Percentiles rank a stretch among this genome's conserved stretches.
Conservation (phyloP, 2,329 filamentous ascomycete species). For the Talaromyces funiculosus region DNA sequence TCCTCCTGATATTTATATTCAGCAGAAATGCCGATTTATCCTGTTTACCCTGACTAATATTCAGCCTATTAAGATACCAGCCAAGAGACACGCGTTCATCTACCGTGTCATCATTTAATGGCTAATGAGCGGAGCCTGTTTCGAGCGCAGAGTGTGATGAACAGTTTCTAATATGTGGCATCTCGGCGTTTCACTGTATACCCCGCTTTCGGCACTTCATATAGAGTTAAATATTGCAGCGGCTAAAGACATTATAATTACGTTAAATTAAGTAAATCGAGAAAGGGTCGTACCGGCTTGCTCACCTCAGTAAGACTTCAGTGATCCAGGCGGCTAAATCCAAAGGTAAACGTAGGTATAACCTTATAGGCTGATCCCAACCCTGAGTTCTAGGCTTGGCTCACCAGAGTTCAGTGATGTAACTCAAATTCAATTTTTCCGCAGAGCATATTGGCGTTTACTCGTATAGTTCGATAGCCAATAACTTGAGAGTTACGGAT, state of each 20-base stretch:
- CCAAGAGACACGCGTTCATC: background rate
- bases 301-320: too few relatives aligned
- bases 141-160: background rate
- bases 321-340: too few relatives aligned
- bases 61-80: background rate
- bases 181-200: background rate
- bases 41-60: background rate
- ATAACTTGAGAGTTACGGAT: too few relatives aligned
- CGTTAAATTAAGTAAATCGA: too few relatives aligned
- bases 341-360: too few relatives aligned
- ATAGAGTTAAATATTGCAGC: background rate
- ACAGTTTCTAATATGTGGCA: background rate
- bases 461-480: too few relatives aligned
- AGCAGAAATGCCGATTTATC: background rate
- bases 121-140: background rate
- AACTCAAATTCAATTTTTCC: too few relatives aligned
- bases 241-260: background rate
- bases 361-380: too few relatives aligned
- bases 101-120: background rate
- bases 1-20: background rate
- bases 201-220: background rate
- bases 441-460: too few relatives aligned
- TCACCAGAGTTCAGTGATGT: too few relatives aligned
- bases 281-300: too few relatives aligned
- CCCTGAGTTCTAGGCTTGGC: too few relatives aligned